phyloP scores from a whole-genome alignment of 1,284 basidiomycete genomes.

The Cryptococcus sp. region DNA sequence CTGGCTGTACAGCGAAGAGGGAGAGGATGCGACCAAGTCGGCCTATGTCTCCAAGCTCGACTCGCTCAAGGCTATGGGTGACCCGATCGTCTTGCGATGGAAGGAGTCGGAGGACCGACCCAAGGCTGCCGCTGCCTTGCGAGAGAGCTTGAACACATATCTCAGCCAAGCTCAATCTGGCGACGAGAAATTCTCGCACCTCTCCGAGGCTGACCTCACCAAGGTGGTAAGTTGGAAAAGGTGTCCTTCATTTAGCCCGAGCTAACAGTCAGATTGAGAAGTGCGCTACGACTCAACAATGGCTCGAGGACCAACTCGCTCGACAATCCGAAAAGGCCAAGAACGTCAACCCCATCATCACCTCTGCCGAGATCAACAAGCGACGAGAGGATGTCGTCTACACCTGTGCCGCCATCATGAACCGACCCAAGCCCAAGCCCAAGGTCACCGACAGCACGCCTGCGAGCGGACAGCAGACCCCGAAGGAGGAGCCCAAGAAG shows the following conservation, averaged over 20 bases:
- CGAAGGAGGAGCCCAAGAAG: slow-evolving; percentile 46
- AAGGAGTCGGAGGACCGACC: slow-evolving; percentile 74
- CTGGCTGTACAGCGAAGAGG: slow-evolving; percentile 93
- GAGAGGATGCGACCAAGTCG: slow-evolving; percentile 88
- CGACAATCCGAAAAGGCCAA: slow-evolving; percentile 79
- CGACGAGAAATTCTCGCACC: slow-evolving; percentile 81
- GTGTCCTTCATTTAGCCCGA: not conserved
- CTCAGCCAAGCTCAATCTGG: slow-evolving; percentile 68
- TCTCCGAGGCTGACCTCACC: slow-evolving; percentile 79
- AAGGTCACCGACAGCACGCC: slow-evolving; percentile 52
- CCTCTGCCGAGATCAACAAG: slow-evolving; percentile 71
- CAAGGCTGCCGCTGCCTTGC: slow-evolving; percentile 62
- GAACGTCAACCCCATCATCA: slow-evolving; percentile 77
- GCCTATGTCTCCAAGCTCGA: slow-evolving; percentile 76
- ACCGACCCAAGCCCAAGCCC: slow-evolving; percentile 78
- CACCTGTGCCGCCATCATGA: slow-evolving; percentile 74
- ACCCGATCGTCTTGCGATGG: slow-evolving; percentile 75
- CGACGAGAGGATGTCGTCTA: slow-evolving; percentile 83
- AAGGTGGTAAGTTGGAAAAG: slow-evolving; percentile 63
- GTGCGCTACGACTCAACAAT: slow-evolving; percentile 71
- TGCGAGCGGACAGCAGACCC: slow-evolving; percentile 57
- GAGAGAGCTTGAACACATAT: slow-evolving; percentile 79
- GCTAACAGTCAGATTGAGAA: slow-evolving; percentile 46
- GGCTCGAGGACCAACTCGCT: slow-evolving; percentile 84
- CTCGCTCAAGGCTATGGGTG: slow-evolving; percentile 70